A percentile compares a stretch with the other conserved stretches of the same genome.
phyloP scores from a whole-genome alignment of 148 eudicot genomes.

The Rhododendron henanense region DNA sequence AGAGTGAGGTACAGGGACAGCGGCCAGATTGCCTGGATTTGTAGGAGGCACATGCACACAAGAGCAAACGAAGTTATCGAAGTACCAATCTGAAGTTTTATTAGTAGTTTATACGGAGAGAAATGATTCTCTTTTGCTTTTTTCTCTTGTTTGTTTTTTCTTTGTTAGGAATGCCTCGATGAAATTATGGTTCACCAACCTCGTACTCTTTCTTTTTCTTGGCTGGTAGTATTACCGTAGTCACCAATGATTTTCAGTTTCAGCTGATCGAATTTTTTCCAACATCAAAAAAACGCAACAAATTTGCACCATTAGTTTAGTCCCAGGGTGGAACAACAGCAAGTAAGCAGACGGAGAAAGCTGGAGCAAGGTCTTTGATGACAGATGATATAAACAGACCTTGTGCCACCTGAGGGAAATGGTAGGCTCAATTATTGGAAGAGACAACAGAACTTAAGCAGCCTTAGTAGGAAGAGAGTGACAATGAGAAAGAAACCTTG shows the following conservation, averaged over 20 bases:
- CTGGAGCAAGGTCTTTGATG: neutral
- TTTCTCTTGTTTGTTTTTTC: neutral
- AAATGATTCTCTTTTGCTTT: neutral
- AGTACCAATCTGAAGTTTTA: constrained; percentile 52
- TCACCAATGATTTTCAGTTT: neutral
- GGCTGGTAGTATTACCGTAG: neutral
- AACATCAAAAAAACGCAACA: neutral
- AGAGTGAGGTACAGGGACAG: constrained; percentile 76
- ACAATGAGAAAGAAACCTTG: neutral
- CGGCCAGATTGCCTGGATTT: constrained; percentile 93
- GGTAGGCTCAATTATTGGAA: neutral
- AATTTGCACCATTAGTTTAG: neutral
- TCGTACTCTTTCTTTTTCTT: neutral
- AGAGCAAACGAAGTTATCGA: constrained; percentile 67
- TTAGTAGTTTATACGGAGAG: neutral
- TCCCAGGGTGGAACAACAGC: neutral
- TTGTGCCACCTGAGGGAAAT: neutral
- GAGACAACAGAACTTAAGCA: neutral
- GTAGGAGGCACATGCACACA: constrained; percentile 67
- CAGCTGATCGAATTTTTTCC: neutral
- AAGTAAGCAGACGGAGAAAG: neutral
- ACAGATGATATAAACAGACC: neutral
- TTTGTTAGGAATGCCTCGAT: neutral
- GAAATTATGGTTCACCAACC: neutral
- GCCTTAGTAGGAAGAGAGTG: neutral